Base-by-base conservation (phyloP, 192 early-diverging fungal species). In the Kappamyces sp. region DNA sequence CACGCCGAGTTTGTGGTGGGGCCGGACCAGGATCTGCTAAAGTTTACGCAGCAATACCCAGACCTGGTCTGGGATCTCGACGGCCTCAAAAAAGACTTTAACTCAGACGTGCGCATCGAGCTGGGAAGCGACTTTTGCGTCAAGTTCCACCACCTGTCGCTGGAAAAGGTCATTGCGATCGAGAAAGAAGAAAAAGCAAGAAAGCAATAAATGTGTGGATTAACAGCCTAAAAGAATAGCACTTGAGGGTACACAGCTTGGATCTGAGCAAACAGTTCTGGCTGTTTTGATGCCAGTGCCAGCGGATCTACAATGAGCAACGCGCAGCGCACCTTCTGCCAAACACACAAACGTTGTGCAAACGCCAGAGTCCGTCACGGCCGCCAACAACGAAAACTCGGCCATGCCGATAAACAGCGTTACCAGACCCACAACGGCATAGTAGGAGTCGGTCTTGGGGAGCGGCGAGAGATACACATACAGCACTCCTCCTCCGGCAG, bases 261-360 rank as follows among this genome's bases (percentile, higher is more conserved):
- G 32, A 70, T 51, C 54, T 66, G 23, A 1, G 46, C 6, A 40
- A 61, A 70, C 43, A 70, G 51, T 33, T 70, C 51, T 5, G 68
- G 68, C 60, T 70, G 64, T 9, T 58, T 65, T 12, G 59, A 49
- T 2, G 9, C 8, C 23, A 70, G 49, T 9, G 68, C 63, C 42
- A 12, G 36, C 15, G 68, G 68, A 31, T 70, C 68, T 46, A 39
- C 60, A 62, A 43, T 43, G n/a, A 7, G n/a, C n/a, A n/a, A n/a
- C n/a, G n/a, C n/a, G n/a, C 8, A 44, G 43, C n/a, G 8, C 7
- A 44, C 89, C 63, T 89, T 67, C 66, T 2, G 68, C 68, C 5
- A 99, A 61, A 62, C 93, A 96, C 1, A 99, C 94, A 80, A 94
- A 97, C 1, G 94, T 94, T 2, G 94, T 89, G 0, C 89, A 75